phyloP scores from a whole-genome alignment of 2,329 filamentous ascomycete genomes.

The Plectosphaerella cucumerina region DNA sequence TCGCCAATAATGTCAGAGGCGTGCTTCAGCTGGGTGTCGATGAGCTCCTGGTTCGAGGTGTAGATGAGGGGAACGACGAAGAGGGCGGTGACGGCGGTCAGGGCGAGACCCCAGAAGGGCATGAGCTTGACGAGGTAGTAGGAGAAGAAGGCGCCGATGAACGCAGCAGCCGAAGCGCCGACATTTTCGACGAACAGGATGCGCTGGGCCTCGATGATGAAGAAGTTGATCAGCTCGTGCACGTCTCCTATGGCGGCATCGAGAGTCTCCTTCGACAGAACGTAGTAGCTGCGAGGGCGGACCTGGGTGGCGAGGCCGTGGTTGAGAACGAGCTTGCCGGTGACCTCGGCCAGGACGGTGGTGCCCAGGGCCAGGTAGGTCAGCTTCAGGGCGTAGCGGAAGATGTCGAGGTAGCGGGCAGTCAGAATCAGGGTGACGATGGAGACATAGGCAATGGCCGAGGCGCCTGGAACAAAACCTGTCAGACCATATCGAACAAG shows the following conservation, averaged over 20 bases:
- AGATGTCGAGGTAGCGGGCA: constrained; percentile 60
- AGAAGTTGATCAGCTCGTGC: constrained; percentile 68
- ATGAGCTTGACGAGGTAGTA: constrained; percentile 68
- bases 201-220: constrained; percentile 65
- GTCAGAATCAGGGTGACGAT: constrained; percentile 58
- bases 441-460: constrained; percentile 58
- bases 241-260: constrained; percentile 59
- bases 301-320: constrained; percentile 61
- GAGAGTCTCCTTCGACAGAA: constrained; percentile 57
- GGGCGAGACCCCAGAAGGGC: constrained; percentile 63
- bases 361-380: constrained; percentile 59
- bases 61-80: constrained; percentile 64
- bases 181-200: constrained; percentile 67
- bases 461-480: constrained; percentile 44
- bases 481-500: constrained; percentile 3
- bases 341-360: constrained; percentile 56
- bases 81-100: constrained; percentile 53
- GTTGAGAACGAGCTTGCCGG: constrained; percentile 57
- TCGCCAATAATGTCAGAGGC: constrained; percentile 54
- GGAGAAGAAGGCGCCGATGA: constrained; percentile 56
- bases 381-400: constrained; percentile 62
- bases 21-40: constrained; percentile 58
- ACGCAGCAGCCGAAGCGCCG: constrained; percentile 52
- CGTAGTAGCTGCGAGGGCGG: constrained; percentile 65
- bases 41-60: constrained; percentile 64